A percentile compares a stretch with the other conserved stretches of the same genome.
These are phyloP conservation scores for Fraxinus ornus DNA, from an alignment of 305 asterid genomes.

Conservation along the genomic window DNA sequence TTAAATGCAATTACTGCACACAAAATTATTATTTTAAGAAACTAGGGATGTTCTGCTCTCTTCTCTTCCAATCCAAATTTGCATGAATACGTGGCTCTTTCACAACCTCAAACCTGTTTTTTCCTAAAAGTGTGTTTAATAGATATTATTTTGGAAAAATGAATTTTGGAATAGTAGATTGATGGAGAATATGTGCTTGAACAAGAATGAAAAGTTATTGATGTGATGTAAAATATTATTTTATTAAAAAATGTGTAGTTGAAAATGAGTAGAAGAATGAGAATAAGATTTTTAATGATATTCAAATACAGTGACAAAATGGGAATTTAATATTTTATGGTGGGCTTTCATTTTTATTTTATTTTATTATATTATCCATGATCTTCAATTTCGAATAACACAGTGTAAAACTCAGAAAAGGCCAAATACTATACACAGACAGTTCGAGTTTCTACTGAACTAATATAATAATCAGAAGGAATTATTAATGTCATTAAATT, in stretches of 20 bases:
- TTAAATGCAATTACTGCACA: background rate
- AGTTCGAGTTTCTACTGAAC: background rate
- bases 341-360: conserved; percentile 10
- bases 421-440: conserved; percentile 11
- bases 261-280: too few species aligned
- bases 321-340: conserved; percentile 16
- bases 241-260: too few species aligned
- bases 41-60: conserved; percentile 14
- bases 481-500: background rate
- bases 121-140: background rate
- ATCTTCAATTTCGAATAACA: conserved; percentile 33
- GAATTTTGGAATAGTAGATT: too few species aligned
- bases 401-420: background rate
- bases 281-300: too few species aligned
- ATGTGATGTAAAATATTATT: too few species aligned
- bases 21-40: conserved; percentile 10
- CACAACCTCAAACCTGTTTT: conserved; percentile 43
- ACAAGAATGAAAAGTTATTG: too few species aligned
- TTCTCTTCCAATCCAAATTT: conserved; percentile 19
- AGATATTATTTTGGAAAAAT: too few species aligned
- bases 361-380: conserved; percentile 1
- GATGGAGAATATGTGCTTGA: too few species aligned
- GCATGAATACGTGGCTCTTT: conserved; percentile 59
- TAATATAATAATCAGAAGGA: background rate
- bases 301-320: conserved; percentile 17